phyloP scores from a whole-genome alignment of 1,139 yeast species.

The Diutina catenulata region DNA sequence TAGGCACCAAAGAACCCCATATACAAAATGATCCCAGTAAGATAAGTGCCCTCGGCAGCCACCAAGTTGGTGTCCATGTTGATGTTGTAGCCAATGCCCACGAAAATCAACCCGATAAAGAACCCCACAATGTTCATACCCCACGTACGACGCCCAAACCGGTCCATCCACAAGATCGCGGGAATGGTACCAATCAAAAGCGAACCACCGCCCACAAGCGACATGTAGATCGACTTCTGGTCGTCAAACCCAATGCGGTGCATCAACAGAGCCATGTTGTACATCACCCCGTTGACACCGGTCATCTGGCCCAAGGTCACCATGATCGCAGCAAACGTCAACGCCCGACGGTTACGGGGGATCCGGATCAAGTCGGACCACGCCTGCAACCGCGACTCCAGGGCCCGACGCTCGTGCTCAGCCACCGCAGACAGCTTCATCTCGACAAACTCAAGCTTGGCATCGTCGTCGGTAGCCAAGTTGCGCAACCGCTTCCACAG shows the following conservation, averaged over 20 bases:
- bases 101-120: constrained; percentile 43
- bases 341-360: constrained; percentile 48
- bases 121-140: constrained; percentile 35
- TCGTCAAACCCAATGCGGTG: constrained; percentile 29
- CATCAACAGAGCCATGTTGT: constrained; percentile 45
- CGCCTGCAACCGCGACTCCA: constrained; percentile 17
- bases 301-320: constrained; percentile 45
- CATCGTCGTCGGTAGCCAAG: constrained; percentile 21
- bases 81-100: constrained; percentile 41
- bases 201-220: constrained; percentile 53
- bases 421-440: constrained; percentile 22
- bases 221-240: constrained; percentile 39
- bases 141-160: constrained; percentile 40
- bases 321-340: constrained; percentile 44
- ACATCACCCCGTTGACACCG: constrained; percentile 46
- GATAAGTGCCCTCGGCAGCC: constrained; percentile 43
- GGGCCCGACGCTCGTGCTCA: constrained; percentile 16
- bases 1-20: constrained; percentile 57
- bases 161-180: constrained; percentile 48
- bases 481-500: constrained; percentile 48
- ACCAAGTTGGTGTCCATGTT: constrained; percentile 22
- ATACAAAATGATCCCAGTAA: constrained; percentile 49
- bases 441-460: constrained; percentile 41
- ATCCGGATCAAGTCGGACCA: constrained; percentile 38
- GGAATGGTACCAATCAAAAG: constrained; percentile 50